Base-by-base conservation (phyloP, 140 eudicot genomes). In the Flaveria floridana region DNA sequence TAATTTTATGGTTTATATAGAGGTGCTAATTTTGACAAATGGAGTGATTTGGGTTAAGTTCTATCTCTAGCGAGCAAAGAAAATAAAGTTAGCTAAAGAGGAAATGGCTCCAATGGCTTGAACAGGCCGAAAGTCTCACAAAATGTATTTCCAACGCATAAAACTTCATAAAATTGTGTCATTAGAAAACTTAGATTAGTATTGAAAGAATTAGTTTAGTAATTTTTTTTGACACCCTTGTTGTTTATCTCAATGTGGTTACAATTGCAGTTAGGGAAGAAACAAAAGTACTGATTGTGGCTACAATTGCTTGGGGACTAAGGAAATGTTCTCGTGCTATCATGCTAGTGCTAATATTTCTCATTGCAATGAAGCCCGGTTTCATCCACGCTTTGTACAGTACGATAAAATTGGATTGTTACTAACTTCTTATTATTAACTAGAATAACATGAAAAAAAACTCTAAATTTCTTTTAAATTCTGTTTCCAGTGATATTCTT, bases 291-390 rank as follows among this genome's bases (percentile, higher is more conserved):
- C 74, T 88, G 65, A 73, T 84, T 82, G 89, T 88, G 25, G 95
- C 95, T 71, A 86, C 90, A 16, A 78, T 88, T 46, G 89, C 87
- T 61, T 88, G 95, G 95, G 87, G 84, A 68, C 67, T 88, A 74
- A 84, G 86, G 46, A 88, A 86, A 77, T 79, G 86, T 62, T 88
- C 91, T 39, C 95, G 95, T 73, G 89, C 95, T 42, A 84, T 88
- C 74, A 76, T 82, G 82, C 81, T 86, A 78, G 85, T 81, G 50
- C 84, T 86, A 55, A 84, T 86, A 52, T 80, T 88, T 64, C 83
- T 84, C 44, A 82, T 84, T 44, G 95, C 95, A 42, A 76, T 84
- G 83, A 88, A 80, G 51, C 87, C 91, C 63, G 95, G 95, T 74
- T 82, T 88, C 78, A 68, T 88, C 56, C 95, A 88, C 37, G 89